Evolutionary conservation across 805 yeast species (phyloP).

Genomic region (Candida quercuum): DNA sequence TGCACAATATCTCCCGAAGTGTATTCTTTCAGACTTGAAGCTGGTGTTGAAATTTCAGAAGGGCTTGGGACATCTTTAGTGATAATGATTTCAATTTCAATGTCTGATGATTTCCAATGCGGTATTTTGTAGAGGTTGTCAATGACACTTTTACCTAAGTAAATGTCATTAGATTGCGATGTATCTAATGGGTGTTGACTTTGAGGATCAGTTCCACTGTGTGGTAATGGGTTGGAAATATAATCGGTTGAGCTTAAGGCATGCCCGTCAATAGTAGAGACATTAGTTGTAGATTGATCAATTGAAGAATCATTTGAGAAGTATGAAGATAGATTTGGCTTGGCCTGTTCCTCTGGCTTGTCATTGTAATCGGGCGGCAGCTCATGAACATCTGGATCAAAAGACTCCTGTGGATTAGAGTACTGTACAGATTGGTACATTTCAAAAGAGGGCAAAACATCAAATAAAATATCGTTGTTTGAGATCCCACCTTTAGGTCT

Average conservation of each 20-base stretch:
- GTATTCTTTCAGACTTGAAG: constrained; percentile 45
- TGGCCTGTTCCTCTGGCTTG: neutral
- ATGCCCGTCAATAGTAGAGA: neutral
- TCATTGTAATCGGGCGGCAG: neutral
- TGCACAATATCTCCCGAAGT: constrained; percentile 60
- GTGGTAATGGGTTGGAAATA: too few relatives aligned
- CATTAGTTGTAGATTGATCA: neutral
- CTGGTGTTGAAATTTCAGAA: constrained; percentile 19
- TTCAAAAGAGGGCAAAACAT: neutral
- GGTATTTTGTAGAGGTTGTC: constrained; percentile 49
- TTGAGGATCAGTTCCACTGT: too few relatives aligned
- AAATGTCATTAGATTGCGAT: neutral
- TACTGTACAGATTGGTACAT: neutral
- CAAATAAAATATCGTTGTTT: neutral
- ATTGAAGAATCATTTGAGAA: neutral
- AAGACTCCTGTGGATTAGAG: neutral
- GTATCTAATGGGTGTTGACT: too few relatives aligned
- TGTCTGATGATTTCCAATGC: constrained; percentile 26
- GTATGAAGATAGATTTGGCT: neutral
- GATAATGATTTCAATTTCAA: constrained; percentile 45
- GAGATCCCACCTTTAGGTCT: neutral
- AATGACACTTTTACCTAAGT: constrained; percentile 34
- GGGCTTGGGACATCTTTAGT: constrained; percentile 48
- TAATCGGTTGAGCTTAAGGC: too few relatives aligned
- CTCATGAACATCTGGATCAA: neutral